Conservation (phyloP, 2,329 filamentous ascomycete genomes). For the Aspergillus neotritici region DNA sequence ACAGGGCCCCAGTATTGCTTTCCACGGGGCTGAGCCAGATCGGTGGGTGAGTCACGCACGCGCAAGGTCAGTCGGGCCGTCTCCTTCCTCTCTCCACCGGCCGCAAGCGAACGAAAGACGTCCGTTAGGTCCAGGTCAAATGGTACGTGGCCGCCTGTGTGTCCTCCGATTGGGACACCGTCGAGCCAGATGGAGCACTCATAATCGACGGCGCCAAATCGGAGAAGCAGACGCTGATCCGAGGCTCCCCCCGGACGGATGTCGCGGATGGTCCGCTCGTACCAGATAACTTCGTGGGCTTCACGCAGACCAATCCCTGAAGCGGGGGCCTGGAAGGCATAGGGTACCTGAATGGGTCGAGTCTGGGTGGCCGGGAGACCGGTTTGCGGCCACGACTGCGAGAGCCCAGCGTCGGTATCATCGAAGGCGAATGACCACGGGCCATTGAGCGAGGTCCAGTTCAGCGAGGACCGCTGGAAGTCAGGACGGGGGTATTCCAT, state of each 20-base stretch:
- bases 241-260: slow-evolving; percentile 38
- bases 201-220: slow-evolving; percentile 50
- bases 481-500: slow-evolving; percentile 58
- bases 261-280: slow-evolving; percentile 52
- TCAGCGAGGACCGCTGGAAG: slow-evolving; percentile 52
- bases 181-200: slow-evolving; percentile 53
- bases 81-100: neutral
- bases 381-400: slow-evolving; percentile 48
- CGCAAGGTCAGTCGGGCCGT: slow-evolving; percentile 49
- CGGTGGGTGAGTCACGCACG: slow-evolving; percentile 59
- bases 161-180: slow-evolving; percentile 45
- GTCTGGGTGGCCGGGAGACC: slow-evolving; percentile 42
- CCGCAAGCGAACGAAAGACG: slow-evolving; percentile 5
- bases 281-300: slow-evolving; percentile 64
- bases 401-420: slow-evolving; percentile 55
- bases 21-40: slow-evolving; percentile 59
- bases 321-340: slow-evolving; percentile 59
- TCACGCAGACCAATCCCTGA: slow-evolving; percentile 58
- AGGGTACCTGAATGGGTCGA: slow-evolving; percentile 57
- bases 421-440: slow-evolving; percentile 62
- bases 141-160: slow-evolving; percentile 58
- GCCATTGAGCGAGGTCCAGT: slow-evolving; percentile 58
- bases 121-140: slow-evolving; percentile 56
- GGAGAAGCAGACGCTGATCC: slow-evolving; percentile 37
- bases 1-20: slow-evolving; percentile 60